Conservation (phyloP, 2,329 filamentous ascomycete species). For the Cercospora canescens region DNA sequence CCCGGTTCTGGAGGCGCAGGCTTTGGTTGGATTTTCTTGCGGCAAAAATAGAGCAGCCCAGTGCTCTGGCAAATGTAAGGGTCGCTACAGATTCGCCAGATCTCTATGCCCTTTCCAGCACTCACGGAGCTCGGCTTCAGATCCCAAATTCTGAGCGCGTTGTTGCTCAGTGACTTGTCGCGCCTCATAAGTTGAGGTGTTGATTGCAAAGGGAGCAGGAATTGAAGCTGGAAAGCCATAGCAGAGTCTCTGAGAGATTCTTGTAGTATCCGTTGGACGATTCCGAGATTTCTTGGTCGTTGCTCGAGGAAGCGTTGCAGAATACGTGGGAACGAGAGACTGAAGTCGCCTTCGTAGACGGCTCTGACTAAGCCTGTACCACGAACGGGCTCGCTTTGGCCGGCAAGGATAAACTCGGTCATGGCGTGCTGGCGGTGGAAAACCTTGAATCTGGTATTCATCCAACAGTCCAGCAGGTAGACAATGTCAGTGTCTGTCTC, state of each 20-base stretch:
- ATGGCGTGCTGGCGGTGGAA: not conserved
- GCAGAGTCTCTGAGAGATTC: not conserved
- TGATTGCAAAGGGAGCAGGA: not conserved
- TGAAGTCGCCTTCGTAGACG: slow-evolving; percentile 3
- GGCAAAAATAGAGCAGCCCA: not conserved
- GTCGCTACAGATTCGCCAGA: slow-evolving; percentile 3
- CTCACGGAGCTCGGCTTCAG: not conserved
- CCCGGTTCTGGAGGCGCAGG: not conserved
- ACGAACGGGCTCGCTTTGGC: not conserved
- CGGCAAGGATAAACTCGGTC: slow-evolving; percentile 5
- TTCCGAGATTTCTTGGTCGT: not conserved
- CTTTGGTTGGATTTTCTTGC: slow-evolving; percentile 1
- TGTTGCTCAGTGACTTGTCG: slow-evolving; percentile 1
- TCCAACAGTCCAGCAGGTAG: slow-evolving; percentile 9
- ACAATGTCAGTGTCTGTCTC: slow-evolving; percentile 1
- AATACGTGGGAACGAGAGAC: not conserved
- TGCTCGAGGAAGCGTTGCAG: not conserved
- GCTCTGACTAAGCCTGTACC: not conserved
- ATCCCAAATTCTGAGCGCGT: slow-evolving; percentile 1
- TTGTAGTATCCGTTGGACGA: not conserved
- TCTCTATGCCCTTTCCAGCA: not conserved
- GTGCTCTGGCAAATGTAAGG: slow-evolving; percentile 1
- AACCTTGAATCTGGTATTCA: slow-evolving; percentile 1
- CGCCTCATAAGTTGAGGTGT: slow-evolving; percentile 6
- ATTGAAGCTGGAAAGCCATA: not conserved